Conservation (phyloP, 177 flowering plant genomes). For the Telopea speciosissima region DNA sequence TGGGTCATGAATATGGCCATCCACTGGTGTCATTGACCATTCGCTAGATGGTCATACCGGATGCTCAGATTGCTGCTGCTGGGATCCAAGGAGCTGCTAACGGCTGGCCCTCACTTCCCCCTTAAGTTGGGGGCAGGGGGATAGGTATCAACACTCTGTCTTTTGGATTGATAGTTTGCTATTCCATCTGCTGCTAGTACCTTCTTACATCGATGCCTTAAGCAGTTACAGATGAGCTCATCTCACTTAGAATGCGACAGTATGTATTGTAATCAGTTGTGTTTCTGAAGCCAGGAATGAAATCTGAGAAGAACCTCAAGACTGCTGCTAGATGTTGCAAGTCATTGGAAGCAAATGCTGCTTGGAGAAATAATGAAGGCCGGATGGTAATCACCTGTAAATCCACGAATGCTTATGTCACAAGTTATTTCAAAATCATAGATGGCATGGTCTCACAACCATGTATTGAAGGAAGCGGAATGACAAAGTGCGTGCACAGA, state of each 20-base stretch:
- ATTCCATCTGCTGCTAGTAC: too few relatives aligned
- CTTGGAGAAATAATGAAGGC: conserved; percentile 86
- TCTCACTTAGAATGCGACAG: conserved; percentile 37
- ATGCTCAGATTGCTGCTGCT: too few relatives aligned
- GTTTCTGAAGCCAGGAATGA: conserved; percentile 64
- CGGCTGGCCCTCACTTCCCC: too few relatives aligned
- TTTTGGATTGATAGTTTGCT: too few relatives aligned
- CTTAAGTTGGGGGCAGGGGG: too few relatives aligned
- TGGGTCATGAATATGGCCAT: too few relatives aligned
- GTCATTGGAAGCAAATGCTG: conserved; percentile 72
- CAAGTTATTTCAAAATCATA: not conserved
- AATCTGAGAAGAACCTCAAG: conserved; percentile 78
- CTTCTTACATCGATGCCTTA: not conserved
- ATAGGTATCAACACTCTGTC: too few relatives aligned
- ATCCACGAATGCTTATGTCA: conserved; percentile 4
- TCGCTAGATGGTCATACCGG: too few relatives aligned
- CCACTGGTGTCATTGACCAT: too few relatives aligned
- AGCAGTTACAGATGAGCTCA: conserved; percentile 16
- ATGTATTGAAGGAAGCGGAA: not conserved
- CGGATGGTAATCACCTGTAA: conserved; percentile 67
- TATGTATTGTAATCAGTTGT: conserved; percentile 55
- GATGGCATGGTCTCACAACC: not conserved
- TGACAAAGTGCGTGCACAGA: not conserved
- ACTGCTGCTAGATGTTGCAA: conserved; percentile 78
- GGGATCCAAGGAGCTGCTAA: too few relatives aligned